Conservation (phyloP, 2,329 filamentous ascomycete genomes). For the Phoma sp. region DNA sequence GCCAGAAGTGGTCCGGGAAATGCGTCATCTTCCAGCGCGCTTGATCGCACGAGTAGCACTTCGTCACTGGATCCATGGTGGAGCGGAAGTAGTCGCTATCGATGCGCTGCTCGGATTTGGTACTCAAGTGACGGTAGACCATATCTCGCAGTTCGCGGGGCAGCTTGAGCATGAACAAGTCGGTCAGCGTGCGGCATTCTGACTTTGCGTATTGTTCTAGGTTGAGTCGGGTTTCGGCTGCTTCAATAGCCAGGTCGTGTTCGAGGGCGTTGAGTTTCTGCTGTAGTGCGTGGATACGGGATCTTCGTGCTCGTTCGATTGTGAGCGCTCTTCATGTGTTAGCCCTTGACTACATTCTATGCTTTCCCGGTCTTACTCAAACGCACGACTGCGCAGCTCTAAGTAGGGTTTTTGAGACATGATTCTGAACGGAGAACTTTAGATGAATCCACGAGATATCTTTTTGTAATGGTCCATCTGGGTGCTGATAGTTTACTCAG, state of each 20-base stretch:
- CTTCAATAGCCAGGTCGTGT: conserved; percentile 10
- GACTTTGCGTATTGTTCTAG: conserved; percentile 20
- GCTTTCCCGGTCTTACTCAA: not conserved
- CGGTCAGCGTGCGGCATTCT: conserved; percentile 21
- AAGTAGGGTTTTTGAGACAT: not conserved
- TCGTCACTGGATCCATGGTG: conserved; percentile 24
- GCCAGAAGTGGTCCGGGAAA: conserved; percentile 28
- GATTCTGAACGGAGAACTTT: not conserved
- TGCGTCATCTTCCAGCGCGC: conserved; percentile 26
- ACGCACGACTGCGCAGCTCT: conserved; percentile 3
- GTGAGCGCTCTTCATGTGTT: not conserved
- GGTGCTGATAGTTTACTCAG: conserved; percentile 9
- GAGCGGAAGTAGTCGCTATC: conserved; percentile 30
- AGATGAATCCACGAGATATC: too few relatives aligned
- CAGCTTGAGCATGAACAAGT: conserved; percentile 15
- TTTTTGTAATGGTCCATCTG: conserved; percentile 2
- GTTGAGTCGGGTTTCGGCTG: conserved; percentile 4
- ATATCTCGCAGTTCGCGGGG: conserved; percentile 30
- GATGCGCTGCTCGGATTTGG: conserved; percentile 16
- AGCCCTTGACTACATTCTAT: not conserved
- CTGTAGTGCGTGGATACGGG: not conserved
- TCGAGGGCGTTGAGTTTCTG: conserved; percentile 4
- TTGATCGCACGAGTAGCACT: conserved; percentile 23
- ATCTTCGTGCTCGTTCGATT: not conserved
- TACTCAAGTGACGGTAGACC: conserved; percentile 25